Conservation (phyloP, 2,329 filamentous ascomycete genomes). For the Pyrenophora graminea region DNA sequence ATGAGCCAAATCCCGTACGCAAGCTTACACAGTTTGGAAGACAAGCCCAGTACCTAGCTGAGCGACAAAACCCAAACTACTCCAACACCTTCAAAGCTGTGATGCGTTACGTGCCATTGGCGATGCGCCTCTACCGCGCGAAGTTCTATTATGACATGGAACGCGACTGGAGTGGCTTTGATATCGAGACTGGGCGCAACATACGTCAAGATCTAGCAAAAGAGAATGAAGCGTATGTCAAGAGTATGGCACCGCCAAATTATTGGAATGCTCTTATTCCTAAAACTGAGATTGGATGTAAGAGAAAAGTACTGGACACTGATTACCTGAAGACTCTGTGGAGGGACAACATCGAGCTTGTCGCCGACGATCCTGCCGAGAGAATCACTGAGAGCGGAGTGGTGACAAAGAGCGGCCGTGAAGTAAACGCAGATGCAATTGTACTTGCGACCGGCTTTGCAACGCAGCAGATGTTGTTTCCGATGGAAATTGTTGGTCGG, state of each 20-base stretch:
- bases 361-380: slow-evolving; percentile 48
- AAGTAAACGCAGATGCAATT: slow-evolving; percentile 52
- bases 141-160: slow-evolving; percentile 52
- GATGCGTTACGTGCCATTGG: slow-evolving; percentile 53
- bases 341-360: slow-evolving; percentile 50
- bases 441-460: slow-evolving; percentile 57
- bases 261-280: slow-evolving; percentile 53
- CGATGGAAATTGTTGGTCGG: slow-evolving; percentile 53
- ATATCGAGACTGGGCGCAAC: slow-evolving; percentile 44
- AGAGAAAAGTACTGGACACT: slow-evolving; percentile 55
- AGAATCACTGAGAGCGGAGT: slow-evolving; percentile 48
- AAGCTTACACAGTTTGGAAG: slow-evolving; percentile 55
- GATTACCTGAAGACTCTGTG: slow-evolving; percentile 53
- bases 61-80: slow-evolving; percentile 52
- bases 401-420: slow-evolving; percentile 44
- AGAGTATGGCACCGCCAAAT: slow-evolving; percentile 48
- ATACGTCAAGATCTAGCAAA: slow-evolving; percentile 46
- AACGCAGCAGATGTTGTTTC: slow-evolving; percentile 53
- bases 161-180: slow-evolving; percentile 50
- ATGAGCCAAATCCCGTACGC: slow-evolving; percentile 41
- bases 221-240: slow-evolving; percentile 51
- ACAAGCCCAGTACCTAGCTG: slow-evolving; percentile 56
- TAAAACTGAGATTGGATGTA: slow-evolving; percentile 53
- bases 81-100: slow-evolving; percentile 47
- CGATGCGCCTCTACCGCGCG: slow-evolving; percentile 52